Evolutionary conservation across 2,329 filamentous ascomycete species (phyloP).

Genomic region (Dactylellina sp.): DNA sequence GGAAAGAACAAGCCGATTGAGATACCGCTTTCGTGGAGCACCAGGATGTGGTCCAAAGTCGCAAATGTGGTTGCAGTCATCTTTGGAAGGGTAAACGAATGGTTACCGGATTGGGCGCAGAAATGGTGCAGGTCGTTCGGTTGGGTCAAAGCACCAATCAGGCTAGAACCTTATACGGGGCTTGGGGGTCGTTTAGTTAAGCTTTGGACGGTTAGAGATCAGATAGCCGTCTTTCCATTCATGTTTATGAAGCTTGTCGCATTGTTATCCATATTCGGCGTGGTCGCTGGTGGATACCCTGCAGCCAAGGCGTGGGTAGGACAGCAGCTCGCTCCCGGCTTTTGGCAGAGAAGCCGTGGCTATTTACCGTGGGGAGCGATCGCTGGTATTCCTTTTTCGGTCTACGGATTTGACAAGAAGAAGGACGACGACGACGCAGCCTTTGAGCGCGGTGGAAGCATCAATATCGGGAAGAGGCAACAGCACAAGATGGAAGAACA

Average conservation of each 20-base stretch:
- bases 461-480: too few species aligned
- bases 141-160: neutral
- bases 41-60: constrained; percentile 3
- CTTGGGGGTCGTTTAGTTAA: too few species aligned
- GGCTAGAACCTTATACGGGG: neutral
- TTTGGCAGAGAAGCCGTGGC: constrained; percentile 4
- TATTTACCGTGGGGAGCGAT: constrained; percentile 2
- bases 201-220: neutral
- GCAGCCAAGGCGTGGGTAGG: neutral
- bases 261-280: constrained; percentile 14
- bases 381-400: neutral
- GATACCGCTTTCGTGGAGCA: constrained; percentile 1
- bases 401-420: neutral
- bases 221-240: constrained; percentile 4
- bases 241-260: constrained; percentile 11
- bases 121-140: neutral
- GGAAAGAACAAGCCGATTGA: constrained; percentile 14
- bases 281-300: constrained; percentile 10
- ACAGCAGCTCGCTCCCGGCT: neutral
- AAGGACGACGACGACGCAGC: neutral
- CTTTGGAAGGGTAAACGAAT: neutral
- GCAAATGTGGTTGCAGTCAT: neutral
- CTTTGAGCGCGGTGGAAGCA: too few species aligned
- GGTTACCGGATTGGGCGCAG: neutral
- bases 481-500: too few species aligned